Evolutionary conservation across 768 basidiomycete species (phyloP).

Genomic region (Strobilomyces echinocephalus): DNA sequence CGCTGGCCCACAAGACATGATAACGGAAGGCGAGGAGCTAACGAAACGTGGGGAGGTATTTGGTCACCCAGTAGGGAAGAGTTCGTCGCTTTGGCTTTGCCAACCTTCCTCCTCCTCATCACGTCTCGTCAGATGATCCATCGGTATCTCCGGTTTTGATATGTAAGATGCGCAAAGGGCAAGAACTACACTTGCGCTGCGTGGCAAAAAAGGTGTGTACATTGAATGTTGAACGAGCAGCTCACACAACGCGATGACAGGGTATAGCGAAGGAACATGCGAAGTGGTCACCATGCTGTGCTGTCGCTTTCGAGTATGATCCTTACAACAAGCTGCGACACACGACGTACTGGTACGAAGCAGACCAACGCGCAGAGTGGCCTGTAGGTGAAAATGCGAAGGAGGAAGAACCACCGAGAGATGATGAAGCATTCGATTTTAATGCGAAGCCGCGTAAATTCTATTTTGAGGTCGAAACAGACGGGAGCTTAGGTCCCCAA

Average conservation of each 20-base stretch:
- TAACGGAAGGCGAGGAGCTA: conserved; percentile 59
- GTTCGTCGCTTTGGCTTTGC: conserved; percentile 37
- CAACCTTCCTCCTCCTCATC: conserved; percentile 5
- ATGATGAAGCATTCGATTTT: conserved; percentile 84
- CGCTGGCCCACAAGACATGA: conserved; percentile 33
- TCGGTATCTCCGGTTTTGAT: conserved; percentile 69
- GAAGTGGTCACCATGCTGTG: conserved; percentile 97
- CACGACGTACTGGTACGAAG: conserved; percentile 93
- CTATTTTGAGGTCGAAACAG: conserved; percentile 93
- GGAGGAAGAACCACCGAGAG: conserved; percentile 76
- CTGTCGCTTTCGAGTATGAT: conserved; percentile 96
- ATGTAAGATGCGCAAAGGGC: conserved; percentile 90
- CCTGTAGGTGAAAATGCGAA: conserved; percentile 81
- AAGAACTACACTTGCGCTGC: conserved; percentile 81
- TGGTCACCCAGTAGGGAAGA: conserved; percentile 81
- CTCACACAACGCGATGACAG: conserved; percentile 37
- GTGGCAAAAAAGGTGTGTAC: conserved; percentile 84
- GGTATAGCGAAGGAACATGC: conserved; percentile 98
- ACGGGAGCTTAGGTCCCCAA: conserved; percentile 83
- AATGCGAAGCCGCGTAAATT: conserved; percentile 84
- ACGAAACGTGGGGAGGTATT: conserved; percentile 70
- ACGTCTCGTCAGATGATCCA: conserved; percentile 47
- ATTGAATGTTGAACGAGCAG: not conserved
- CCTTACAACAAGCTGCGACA: conserved; percentile 96
- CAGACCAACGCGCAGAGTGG: conserved; percentile 81